Evolutionary conservation across 441 rosid genomes (phyloP).

Genomic region (Populus hybrid): DNA sequence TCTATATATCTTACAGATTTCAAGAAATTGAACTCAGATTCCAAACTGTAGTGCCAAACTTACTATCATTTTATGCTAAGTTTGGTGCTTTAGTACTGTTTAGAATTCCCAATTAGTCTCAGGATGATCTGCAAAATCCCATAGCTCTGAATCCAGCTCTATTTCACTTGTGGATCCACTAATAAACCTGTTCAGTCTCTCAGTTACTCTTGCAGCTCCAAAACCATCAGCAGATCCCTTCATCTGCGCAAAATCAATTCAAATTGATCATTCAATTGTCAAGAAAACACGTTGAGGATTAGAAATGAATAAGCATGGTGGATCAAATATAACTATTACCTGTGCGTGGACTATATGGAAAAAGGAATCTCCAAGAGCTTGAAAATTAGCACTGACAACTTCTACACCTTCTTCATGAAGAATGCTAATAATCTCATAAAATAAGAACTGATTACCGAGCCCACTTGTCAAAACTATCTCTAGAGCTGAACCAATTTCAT

Average conservation of each 20-base stretch:
- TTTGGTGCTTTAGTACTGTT: not conserved
- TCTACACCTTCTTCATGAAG: conserved; percentile 13
- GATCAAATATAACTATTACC: conserved; percentile 22
- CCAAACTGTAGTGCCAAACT: not conserved
- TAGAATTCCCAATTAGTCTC: conserved; percentile 17
- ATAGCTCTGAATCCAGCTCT: conserved; percentile 22
- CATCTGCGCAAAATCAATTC: conserved; percentile 20
- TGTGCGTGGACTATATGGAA: conserved; percentile 39
- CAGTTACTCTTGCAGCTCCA: conserved; percentile 30
- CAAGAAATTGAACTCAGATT: not conserved
- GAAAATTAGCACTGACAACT: conserved; percentile 33
- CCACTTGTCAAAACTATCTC: too few species aligned
- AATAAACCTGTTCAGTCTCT: conserved; percentile 36
- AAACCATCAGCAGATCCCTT: conserved; percentile 14
- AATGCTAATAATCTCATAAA: too few species aligned
- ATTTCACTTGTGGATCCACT: conserved; percentile 23
- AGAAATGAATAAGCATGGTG: not conserved
- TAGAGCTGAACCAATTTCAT: conserved; percentile 4
- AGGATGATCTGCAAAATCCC: conserved; percentile 27
- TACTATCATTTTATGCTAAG: not conserved
- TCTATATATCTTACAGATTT: not conserved
- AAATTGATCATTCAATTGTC: not conserved
- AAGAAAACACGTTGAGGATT: not conserved
- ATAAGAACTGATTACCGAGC: too few species aligned
- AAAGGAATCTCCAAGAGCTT: conserved; percentile 24